Evolutionary conservation across 768 basidiomycete species (phyloP), one percentile per base, ranked within the genome.

Genomic region (Sutorius australiensis): DNA sequence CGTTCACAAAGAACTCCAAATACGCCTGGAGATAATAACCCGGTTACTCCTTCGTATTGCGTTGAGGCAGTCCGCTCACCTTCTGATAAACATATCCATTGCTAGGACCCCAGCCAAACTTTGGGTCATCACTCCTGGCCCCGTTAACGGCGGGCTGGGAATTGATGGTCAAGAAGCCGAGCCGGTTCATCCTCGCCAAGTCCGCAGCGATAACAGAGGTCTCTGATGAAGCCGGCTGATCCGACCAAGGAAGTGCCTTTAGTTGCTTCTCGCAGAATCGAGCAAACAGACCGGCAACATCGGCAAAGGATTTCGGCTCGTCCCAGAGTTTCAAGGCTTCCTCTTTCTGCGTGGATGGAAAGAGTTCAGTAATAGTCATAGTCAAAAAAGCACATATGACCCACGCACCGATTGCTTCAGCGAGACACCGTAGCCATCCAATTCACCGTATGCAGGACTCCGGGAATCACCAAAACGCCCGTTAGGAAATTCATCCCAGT

Each of bases 401-500:
- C 36, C 9, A 63, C 81, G 56, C 54, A 92, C 94, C 34, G 88
- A 84, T 64, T 95, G 88, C 68, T 94, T 94, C 62, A 98, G 82
- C 70, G 81, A 91, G 38, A 97, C 84, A 48, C 95, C 95, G 60
- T 95, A 98, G 2, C 95, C 95, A 65, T 99, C 95, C 50, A 99
- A 74, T 72, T 99, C 97, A 63, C 97, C 97, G 60, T 97, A 99
- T 13, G 97, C 97, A 28, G 97, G 97, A 79, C 89, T 92, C 53
- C 97, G 83, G 7, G 95, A 87, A 73, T 98, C 97, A 61, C 97
- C 97, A 66, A 95, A 99, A 60, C 97, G 91, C 50, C 97, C 97
- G 69, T 99, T 99, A 46, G 97, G 97, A 70, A 97, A 98, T 68
- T 98, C 95, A 67, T 99, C 97, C 97, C 97, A 99, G 66, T 97